Base-by-base conservation (phyloP, 202 grass and related monocot genomes). In the Setaria viridis region DNA sequence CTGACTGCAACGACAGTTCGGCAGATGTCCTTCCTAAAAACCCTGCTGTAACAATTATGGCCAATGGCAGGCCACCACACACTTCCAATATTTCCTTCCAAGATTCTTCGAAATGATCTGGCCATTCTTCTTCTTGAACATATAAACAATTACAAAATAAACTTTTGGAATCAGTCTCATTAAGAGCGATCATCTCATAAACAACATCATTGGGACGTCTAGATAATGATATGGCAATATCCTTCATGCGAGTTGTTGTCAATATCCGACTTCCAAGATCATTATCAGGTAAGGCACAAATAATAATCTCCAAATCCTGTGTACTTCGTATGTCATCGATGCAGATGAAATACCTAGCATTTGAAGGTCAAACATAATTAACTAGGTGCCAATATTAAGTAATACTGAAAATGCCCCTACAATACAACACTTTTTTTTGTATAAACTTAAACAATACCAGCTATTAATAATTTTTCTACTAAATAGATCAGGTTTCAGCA, bases 11-110 rank as follows among this genome's bases (percentile, higher is more conserved):
- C 1, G 35, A 11, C 66, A 69, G 3, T n/a, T 69, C 66, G 0
- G 39, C 41, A 70, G 71, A 67, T 60, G 17, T 83, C 50, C 62
- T 76, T 0, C 13, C 21, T 70, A 88, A 77, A n/a, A 83, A 77
- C 2, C 62, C 81, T 7, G 80, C 80, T 62, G 63, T 64, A 62
- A 51, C 5, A 78, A 39, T 82, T 51, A 88, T 72, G 72, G 79
- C 79, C 32, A 76, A 83, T 74, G 86, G 86, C 20, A 82, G 3
- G 42, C 80, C 77, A 81, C 53, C 41, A 82, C 85, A 87, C 55
- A 29, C 43, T 57, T 77, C 51, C 19, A 74, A 20, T 37, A 87
- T 77, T 67, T 67, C 19, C 35, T 43, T 68, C 3, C 9, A 68
- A 5, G 0, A 68, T 42, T 43, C 35, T 68, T 68, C 43, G 66